Percentiles rank a stretch among this genome's conserved stretches.
Evolutionary conservation across 805 yeast species (phyloP).

Genomic region (Myxozyma geophila): DNA sequence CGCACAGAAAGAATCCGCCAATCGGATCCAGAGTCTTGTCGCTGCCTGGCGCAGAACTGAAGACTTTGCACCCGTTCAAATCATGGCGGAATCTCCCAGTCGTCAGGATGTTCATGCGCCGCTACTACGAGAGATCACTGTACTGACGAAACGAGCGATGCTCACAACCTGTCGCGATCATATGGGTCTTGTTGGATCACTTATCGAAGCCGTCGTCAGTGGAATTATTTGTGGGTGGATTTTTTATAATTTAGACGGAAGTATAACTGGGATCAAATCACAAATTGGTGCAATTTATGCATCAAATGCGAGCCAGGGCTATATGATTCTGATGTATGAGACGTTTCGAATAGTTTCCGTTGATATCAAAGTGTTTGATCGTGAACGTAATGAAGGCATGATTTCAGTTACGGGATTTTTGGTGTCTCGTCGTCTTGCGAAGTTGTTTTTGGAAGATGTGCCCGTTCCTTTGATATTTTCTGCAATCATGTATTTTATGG

Average conservation of each 20-base stretch:
- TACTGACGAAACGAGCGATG: constrained; percentile 54
- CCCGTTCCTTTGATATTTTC: constrained; percentile 64
- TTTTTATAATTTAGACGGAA: constrained; percentile 57
- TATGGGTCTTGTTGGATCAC: constrained; percentile 52
- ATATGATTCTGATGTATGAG: constrained; percentile 61
- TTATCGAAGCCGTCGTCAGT: constrained; percentile 56
- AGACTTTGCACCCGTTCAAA: background rate
- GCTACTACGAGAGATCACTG: constrained; percentile 50
- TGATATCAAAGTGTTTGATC: constrained; percentile 60
- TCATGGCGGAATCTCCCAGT: constrained; percentile 25
- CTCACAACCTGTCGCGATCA: constrained; percentile 57
- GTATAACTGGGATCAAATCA: constrained; percentile 69
- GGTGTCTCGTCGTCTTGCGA: constrained; percentile 66
- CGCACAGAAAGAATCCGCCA: constrained; percentile 46
- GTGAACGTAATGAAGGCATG: constrained; percentile 73
- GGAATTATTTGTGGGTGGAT: constrained; percentile 78
- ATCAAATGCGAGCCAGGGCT: constrained; percentile 59
- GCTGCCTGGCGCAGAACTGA: constrained; percentile 46
- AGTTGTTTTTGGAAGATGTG: constrained; percentile 70
- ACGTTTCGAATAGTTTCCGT: constrained; percentile 59
- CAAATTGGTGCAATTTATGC: constrained; percentile 58
- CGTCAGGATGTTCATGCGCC: constrained; percentile 47
- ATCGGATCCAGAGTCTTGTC: constrained; percentile 47
- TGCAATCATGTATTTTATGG: constrained; percentile 72
- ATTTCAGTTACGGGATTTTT: constrained; percentile 71